phyloP scores from a whole-genome alignment of 1,284 basidiomycete genomes.

The Neotropicomus parvogracilis region DNA sequence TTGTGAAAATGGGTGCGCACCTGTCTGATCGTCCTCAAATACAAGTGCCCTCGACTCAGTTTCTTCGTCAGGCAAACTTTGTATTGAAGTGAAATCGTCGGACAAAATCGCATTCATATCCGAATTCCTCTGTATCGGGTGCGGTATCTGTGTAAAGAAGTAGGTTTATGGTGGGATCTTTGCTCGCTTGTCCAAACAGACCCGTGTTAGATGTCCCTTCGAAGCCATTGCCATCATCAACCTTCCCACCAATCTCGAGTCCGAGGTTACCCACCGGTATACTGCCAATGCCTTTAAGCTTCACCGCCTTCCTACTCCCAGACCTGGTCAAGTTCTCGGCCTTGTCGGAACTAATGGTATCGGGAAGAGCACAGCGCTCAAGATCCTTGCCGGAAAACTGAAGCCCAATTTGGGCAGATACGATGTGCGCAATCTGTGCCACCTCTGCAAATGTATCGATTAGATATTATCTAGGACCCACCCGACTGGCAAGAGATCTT shows the following conservation, averaged over 20 bases:
- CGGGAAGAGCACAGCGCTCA: constrained; percentile 94
- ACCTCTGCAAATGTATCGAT: not conserved
- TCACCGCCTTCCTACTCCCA: constrained; percentile 90
- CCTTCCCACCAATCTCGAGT: constrained; percentile 90
- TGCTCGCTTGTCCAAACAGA: constrained; percentile 7
- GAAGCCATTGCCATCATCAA: constrained; percentile 98
- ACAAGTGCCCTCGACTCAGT: not conserved
- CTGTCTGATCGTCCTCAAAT: constrained; percentile 13
- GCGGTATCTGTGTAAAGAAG: constrained; percentile 99
- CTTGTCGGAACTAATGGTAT: constrained; percentile 98
- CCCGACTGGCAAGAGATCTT: constrained; percentile 98
- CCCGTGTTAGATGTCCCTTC: constrained; percentile 78
- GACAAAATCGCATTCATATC: constrained; percentile 98
- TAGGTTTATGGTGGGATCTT: constrained; percentile 39
- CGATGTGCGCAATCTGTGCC: constrained; percentile 55
- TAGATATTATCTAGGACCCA: constrained; percentile 60
- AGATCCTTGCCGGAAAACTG: constrained; percentile 91
- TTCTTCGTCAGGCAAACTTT: constrained; percentile 73
- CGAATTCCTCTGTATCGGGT: constrained; percentile 94
- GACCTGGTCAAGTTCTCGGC: constrained; percentile 93
- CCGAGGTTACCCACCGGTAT: constrained; percentile 94
- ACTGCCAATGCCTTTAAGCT: constrained; percentile 97
- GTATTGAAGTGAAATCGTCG: constrained; percentile 91
- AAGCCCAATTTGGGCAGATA: constrained; percentile 92
- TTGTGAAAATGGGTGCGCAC: constrained; percentile 90